Percentiles rank a stretch among this genome's conserved stretches.
Conservation (phyloP, 2,329 filamentous ascomycete species). For the Colletotrichum zoysiae region DNA sequence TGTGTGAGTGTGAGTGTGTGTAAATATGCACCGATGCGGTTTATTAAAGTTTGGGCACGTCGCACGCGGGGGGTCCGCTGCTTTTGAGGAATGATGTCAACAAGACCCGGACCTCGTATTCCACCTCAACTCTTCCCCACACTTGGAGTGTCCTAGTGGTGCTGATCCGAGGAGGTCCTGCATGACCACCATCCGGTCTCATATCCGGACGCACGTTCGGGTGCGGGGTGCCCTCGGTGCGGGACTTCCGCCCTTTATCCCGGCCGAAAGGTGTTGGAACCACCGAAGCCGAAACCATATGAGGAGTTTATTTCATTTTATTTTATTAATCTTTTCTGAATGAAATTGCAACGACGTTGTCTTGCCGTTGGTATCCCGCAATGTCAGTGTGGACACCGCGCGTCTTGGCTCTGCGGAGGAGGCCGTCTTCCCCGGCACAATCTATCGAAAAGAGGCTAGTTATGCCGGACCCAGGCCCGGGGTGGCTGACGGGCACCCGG, state of each 20-base stretch:
- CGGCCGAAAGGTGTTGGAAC: background rate
- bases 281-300: background rate
- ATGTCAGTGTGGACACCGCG: background rate
- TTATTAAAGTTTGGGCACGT: background rate
- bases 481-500: background rate
- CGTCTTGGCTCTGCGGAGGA: background rate
- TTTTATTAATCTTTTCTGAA: too few species aligned
- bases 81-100: conserved; percentile 1
- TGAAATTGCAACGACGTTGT: background rate
- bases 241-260: conserved; percentile 1
- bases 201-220: background rate
- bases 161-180: background rate
- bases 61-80: background rate
- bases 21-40: background rate
- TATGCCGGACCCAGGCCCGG: background rate
- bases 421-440: background rate
- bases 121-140: conserved; percentile 2
- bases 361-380: background rate
- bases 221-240: conserved; percentile 1
- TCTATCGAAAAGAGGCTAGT: background rate
- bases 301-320: background rate
- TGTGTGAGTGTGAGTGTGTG: background rate
- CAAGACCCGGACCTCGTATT: background rate
- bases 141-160: too few species aligned
- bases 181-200: background rate